phyloP scores from a whole-genome alignment of 805 yeast species.

The Clavispora asparagi region DNA sequence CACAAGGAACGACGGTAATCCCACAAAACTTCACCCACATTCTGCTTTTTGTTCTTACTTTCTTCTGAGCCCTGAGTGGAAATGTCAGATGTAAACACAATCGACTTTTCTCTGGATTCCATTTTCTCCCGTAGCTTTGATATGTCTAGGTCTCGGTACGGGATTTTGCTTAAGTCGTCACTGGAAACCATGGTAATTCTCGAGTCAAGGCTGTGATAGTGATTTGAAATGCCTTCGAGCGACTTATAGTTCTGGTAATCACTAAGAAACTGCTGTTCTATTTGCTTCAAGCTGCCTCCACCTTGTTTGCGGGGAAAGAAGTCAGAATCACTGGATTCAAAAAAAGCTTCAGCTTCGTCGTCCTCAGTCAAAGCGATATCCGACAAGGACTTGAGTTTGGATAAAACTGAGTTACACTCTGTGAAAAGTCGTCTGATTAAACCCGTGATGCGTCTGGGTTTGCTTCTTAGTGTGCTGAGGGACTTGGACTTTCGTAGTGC shows the following conservation, averaged over 20 bases:
- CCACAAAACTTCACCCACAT: constrained; percentile 64
- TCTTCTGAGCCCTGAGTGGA: neutral
- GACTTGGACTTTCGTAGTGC: constrained; percentile 4
- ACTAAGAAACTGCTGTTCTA: constrained; percentile 28
- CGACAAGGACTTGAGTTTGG: constrained; percentile 36
- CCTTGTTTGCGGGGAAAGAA: constrained; percentile 11
- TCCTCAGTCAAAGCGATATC: constrained; percentile 47
- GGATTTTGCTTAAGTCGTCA: neutral
- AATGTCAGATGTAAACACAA: neutral
- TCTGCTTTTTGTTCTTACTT: constrained; percentile 1
- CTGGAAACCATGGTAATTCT: neutral
- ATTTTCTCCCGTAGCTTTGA: constrained; percentile 1
- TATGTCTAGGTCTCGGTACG: neutral
- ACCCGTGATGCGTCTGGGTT: constrained; percentile 12
- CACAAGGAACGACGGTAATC: constrained; percentile 61
- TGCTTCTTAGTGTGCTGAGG: constrained; percentile 4
- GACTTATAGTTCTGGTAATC: constrained; percentile 27
- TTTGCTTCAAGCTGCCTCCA: constrained; percentile 1
- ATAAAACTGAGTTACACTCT: constrained; percentile 31
- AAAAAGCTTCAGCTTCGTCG: constrained; percentile 47
- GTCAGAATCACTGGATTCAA: constrained; percentile 36
- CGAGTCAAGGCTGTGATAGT: neutral
- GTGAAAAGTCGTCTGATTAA: constrained; percentile 35
- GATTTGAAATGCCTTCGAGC: constrained; percentile 17
- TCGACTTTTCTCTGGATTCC: neutral